A percentile compares a stretch with the other conserved stretches of the same genome.
These are phyloP conservation scores for Pneumocystis carinii DNA, from an alignment of 1,139 yeast genomes.

Conservation along the genomic window DNA sequence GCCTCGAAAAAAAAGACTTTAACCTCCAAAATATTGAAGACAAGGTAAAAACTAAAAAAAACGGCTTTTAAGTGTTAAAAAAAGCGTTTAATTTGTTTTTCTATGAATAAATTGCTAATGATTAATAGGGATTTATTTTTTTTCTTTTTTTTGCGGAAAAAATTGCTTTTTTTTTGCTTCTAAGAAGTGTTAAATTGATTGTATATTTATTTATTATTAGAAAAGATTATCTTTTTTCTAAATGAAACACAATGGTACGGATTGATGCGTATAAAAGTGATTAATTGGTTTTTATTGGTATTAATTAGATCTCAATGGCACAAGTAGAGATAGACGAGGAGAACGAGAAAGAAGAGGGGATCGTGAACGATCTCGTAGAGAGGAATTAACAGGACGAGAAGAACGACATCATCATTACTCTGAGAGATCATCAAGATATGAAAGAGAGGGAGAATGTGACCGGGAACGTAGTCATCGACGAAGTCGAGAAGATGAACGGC, in stretches of 20 bases:
- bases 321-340: constrained; percentile 4
- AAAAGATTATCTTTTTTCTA: background rate
- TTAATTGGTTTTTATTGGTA: constrained; percentile 6
- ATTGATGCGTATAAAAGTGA: background rate
- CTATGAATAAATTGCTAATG: background rate
- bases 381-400: background rate
- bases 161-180: background rate
- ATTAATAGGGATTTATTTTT: background rate
- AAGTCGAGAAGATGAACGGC: constrained; percentile 2
- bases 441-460: constrained; percentile 1
- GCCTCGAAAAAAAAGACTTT: too few relatives aligned
- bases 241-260: background rate
- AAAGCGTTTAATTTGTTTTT: background rate
- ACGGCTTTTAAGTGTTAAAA: background rate
- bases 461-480: constrained; percentile 2
- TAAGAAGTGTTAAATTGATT: background rate
- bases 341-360: background rate
- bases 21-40: background rate
- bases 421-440: constrained; percentile 4
- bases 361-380: constrained; percentile 3
- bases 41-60: background rate
- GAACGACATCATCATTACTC: background rate
- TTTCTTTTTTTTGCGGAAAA: background rate
- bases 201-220: background rate
- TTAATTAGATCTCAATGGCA: constrained; percentile 2